These are phyloP conservation scores for Ceratocystis harringtonii DNA, from an alignment of 2,329 filamentous ascomycete species.

Conservation along the genomic window DNA sequence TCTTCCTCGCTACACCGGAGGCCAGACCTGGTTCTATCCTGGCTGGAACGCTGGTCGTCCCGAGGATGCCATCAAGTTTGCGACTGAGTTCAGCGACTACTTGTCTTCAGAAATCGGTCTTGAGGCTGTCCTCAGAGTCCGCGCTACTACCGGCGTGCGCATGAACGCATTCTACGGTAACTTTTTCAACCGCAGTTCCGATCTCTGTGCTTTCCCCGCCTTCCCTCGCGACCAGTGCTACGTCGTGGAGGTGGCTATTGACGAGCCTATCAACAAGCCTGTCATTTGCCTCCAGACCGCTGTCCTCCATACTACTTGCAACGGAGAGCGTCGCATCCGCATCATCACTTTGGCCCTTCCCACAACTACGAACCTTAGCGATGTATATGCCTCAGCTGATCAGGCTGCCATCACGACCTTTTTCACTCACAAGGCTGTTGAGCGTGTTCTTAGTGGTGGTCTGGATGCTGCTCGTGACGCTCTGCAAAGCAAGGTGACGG, in stretches of 20 bases:
- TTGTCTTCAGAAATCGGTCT: constrained; percentile 92
- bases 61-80: constrained; percentile 96
- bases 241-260: constrained; percentile 94
- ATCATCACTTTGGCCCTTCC: constrained; percentile 88
- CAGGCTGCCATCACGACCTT: constrained; percentile 86
- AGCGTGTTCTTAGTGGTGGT: constrained; percentile 70
- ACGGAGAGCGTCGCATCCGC: constrained; percentile 86
- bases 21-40: constrained; percentile 96
- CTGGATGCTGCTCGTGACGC: constrained; percentile 84
- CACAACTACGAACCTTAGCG: constrained; percentile 77
- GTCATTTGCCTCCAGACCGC: constrained; percentile 88
- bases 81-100: constrained; percentile 90
- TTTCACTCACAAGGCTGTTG: constrained; percentile 95
- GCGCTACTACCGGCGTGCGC: constrained; percentile 81
- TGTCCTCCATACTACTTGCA: constrained; percentile 93
- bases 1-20: constrained; percentile 86
- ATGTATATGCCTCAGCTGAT: constrained; percentile 88
- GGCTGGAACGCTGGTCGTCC: constrained; percentile 89
- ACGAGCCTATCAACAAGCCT: constrained; percentile 82
- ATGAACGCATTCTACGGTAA: constrained; percentile 99
- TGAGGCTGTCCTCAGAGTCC: constrained; percentile 87
- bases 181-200: constrained; percentile 96
- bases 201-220: constrained; percentile 93
- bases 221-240: constrained; percentile 96
- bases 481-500: constrained; percentile 77